A percentile compares a stretch with the other conserved stretches of the same genome.
Conservation (phyloP, 2,329 filamentous ascomycete genomes). For the Ascochyta rabiei region DNA sequence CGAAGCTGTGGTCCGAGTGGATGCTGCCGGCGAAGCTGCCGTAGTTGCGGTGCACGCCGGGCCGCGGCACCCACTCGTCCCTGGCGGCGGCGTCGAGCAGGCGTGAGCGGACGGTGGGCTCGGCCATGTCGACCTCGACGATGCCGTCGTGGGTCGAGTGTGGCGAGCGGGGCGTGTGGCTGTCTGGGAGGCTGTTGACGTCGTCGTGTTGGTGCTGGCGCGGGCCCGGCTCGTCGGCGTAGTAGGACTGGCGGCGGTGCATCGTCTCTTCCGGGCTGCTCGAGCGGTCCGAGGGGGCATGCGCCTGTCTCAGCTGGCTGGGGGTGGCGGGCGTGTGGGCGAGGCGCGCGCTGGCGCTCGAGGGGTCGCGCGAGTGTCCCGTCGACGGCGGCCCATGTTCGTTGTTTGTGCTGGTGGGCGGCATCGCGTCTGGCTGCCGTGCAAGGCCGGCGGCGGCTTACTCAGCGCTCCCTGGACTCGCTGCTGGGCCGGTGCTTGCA, state of each 20-base stretch:
- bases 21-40: constrained; percentile 62
- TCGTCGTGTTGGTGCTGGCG: neutral
- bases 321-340: constrained; percentile 46
- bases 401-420: constrained; percentile 27
- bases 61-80: constrained; percentile 56
- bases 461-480: neutral
- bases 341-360: constrained; percentile 36
- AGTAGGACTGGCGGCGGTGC: constrained; percentile 28
- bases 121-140: constrained; percentile 31
- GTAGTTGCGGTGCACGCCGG: constrained; percentile 60
- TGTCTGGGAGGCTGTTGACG: constrained; percentile 37
- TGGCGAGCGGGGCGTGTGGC: constrained; percentile 35
- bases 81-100: constrained; percentile 47
- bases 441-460: neutral
- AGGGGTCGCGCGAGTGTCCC: constrained; percentile 40
- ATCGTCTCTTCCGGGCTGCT: constrained; percentile 51
- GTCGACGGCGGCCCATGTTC: constrained; percentile 24
- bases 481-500: neutral
- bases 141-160: constrained; percentile 23
- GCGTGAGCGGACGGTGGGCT: constrained; percentile 47
- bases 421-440: constrained; percentile 21
- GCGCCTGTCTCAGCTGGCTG: constrained; percentile 50
- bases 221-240: constrained; percentile 24
- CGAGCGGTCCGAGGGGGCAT: constrained; percentile 50
- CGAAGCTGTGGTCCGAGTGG: constrained; percentile 48